Evolutionary conservation across 768 basidiomycete genomes (phyloP).

Genomic region (Trametes gibbosa): DNA sequence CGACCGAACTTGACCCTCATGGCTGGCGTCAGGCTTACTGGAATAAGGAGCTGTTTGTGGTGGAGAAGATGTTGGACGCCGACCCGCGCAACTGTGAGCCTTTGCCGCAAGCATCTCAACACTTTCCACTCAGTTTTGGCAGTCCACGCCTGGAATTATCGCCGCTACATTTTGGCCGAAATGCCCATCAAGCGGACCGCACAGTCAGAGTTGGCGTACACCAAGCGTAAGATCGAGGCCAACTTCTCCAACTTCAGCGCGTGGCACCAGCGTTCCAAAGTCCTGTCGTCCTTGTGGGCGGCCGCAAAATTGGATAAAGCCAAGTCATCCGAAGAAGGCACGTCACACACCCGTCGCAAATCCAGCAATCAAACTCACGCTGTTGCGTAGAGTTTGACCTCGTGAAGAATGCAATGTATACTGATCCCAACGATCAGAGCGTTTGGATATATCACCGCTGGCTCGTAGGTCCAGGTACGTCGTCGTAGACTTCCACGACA

Average conservation of each 20-base stretch:
- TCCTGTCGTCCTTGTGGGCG: slow-evolving; percentile 66
- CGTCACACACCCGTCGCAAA: slow-evolving; percentile 11
- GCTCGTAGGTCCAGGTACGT: slow-evolving; percentile 78
- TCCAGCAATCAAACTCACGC: not conserved
- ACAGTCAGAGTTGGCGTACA: slow-evolving; percentile 77
- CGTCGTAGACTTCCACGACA: not conserved
- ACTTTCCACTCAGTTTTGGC: not conserved
- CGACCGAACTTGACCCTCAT: slow-evolving; percentile 45
- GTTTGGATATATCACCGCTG: slow-evolving; percentile 99
- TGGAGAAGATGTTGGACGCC: slow-evolving; percentile 88
- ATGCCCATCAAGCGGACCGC: slow-evolving; percentile 59
- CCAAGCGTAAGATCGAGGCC: slow-evolving; percentile 84
- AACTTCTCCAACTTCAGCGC: slow-evolving; percentile 99
- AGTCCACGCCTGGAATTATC: slow-evolving; percentile 97
- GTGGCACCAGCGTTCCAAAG: slow-evolving; percentile 95
- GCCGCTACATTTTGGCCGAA: slow-evolving; percentile 76
- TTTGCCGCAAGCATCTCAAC: not conserved
- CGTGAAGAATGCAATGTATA: slow-evolving; percentile 91
- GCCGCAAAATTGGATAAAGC: slow-evolving; percentile 48
- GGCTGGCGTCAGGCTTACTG: slow-evolving; percentile 82
- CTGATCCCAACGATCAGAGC: slow-evolving; percentile 94
- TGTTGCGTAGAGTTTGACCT: slow-evolving; percentile 80
- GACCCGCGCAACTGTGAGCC: slow-evolving; percentile 92
- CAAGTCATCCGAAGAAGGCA: slow-evolving; percentile 70
- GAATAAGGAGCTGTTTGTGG: slow-evolving; percentile 81